Base-by-base conservation (phyloP, 2,329 filamentous ascomycete species). In the Arthrobotrys iridis region DNA sequence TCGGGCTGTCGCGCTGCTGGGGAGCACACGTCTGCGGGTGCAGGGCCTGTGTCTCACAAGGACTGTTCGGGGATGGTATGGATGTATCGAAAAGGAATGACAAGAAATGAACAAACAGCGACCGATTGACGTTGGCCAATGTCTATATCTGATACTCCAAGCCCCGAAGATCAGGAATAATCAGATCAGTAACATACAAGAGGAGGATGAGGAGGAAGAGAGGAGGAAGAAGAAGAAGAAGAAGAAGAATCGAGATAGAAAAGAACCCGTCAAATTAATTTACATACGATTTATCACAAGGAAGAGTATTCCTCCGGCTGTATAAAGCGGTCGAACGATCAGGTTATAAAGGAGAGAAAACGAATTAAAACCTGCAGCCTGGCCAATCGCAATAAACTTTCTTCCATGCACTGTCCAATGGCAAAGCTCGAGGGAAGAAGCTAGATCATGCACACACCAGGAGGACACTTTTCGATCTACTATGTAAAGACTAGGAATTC, bases 301-400 rank as follows among this genome's bases (percentile, higher is more conserved):
- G 20, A 58, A 45, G 13, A 58, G 52, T 58, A 28, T 41, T 20
- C 30, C 46, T 20, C 18, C 20, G 35, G 10, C 15, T 40, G 6
- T 58, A 67, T 59, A 50, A 45, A 22, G 28, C 28, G 13, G 28
- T 33, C 24, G 58, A 48, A 26, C 37, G 37, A 62, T 22, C 35
- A 37, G 58, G 41, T 62, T 62, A 62, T 62, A 48, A 62, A 62
- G 58, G 58, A 62, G 58, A 58, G 30, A 48, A 28, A 37, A n/a
- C n/a, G 30, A 37, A 22, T 24, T n/a, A n/a, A n/a, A 55, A 55
- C 50, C 50, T n/a, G n/a, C n/a, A n/a, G n/a, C n/a, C 50, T 37
- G 50, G 50, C 50, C 10, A 33, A n/a, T n/a, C n/a, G n/a, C n/a
- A n/a, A 24, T 37, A 37, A 55, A 55, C 28, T 30, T 37, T 55